A percentile compares a stretch with the other conserved stretches of the same genome.
phyloP scores from a whole-genome alignment of 2,329 filamentous ascomycete genomes.

The Claviceps sp. region DNA sequence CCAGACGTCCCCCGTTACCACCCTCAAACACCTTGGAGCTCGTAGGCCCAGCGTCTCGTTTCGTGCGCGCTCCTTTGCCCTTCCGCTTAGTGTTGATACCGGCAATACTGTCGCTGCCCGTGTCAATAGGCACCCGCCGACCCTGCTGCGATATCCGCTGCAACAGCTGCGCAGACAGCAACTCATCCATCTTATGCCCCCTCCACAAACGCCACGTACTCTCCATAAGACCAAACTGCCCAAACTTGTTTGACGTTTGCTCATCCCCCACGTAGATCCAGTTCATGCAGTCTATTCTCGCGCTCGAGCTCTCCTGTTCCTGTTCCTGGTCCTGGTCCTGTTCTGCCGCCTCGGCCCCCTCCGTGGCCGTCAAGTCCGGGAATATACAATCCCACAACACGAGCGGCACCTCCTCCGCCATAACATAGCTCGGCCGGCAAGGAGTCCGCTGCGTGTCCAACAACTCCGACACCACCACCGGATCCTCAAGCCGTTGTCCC shows the following conservation, averaged over 20 bases:
- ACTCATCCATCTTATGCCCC: conserved; percentile 76
- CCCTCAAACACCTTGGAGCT: conserved; percentile 36
- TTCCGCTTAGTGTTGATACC: too few relatives aligned
- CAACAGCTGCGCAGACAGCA: conserved; percentile 63
- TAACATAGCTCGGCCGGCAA: conserved; percentile 71
- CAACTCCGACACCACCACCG: conserved; percentile 58
- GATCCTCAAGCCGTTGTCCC: conserved; percentile 72
- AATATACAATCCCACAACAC: conserved; percentile 97
- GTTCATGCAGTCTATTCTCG: conserved; percentile 43
- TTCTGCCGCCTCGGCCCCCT: conserved; percentile 5
- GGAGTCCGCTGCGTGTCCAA: conserved; percentile 61
- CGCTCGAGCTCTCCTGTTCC: not conserved
- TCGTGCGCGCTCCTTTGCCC: not conserved
- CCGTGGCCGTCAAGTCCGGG: conserved; percentile 28
- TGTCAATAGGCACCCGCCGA: not conserved
- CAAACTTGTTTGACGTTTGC: conserved; percentile 44
- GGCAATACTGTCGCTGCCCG: not conserved
- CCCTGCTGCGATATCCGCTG: conserved; percentile 40
- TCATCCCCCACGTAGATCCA: conserved; percentile 75
- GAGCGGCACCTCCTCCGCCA: conserved; percentile 80
- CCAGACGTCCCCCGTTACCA: conserved; percentile 34
- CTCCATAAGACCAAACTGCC: conserved; percentile 53
- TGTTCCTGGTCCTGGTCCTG: not conserved
- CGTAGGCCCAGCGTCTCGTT: conserved; percentile 15
- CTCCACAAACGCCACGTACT: conserved; percentile 76